Conservation (phyloP, 2,329 filamentous ascomycete species). For the Canariomyces notabilis region DNA sequence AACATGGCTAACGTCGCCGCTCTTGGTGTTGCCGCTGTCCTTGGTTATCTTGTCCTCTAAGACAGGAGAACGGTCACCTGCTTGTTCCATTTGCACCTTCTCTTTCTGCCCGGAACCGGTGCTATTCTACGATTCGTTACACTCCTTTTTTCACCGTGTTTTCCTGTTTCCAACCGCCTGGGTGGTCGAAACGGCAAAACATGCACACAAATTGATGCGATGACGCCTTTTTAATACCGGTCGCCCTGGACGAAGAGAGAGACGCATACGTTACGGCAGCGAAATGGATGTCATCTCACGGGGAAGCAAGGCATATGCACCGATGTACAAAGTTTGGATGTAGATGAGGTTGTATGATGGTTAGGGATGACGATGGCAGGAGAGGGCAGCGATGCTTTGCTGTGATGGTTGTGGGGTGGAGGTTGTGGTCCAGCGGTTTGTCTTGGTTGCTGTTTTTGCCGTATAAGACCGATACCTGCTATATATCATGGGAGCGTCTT, state of each 20-base stretch:
- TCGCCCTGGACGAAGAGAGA: not conserved
- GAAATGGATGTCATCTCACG: not conserved
- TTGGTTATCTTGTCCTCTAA: slow-evolving; percentile 27
- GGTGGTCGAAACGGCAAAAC: not conserved
- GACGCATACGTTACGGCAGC: not conserved
- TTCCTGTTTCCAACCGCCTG: not conserved
- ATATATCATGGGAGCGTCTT: not conserved
- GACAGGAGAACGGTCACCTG: not conserved
- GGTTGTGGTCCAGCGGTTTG: not conserved
- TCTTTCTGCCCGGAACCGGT: slow-evolving; percentile 10
- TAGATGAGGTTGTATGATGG: not conserved
- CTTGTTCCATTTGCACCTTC: not conserved
- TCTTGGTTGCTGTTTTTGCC: not conserved
- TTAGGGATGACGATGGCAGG: not conserved
- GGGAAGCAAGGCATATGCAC: not conserved
- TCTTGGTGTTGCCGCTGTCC: slow-evolving; percentile 24
- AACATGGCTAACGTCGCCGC: slow-evolving; percentile 20
- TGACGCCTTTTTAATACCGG: slow-evolving; percentile 9
- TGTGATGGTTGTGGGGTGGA: not conserved
- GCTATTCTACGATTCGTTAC: slow-evolving; percentile 20
- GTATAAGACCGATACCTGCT: slow-evolving; percentile 1
- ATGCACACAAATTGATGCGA: not conserved
- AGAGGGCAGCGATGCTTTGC: not conserved
- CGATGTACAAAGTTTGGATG: not conserved
- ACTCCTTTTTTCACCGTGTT: slow-evolving; percentile 13